Evolutionary conservation across 2,329 filamentous ascomycete species (phyloP), one percentile per base, ranked within the genome.

Genomic region (Penicillium sp.): DNA sequence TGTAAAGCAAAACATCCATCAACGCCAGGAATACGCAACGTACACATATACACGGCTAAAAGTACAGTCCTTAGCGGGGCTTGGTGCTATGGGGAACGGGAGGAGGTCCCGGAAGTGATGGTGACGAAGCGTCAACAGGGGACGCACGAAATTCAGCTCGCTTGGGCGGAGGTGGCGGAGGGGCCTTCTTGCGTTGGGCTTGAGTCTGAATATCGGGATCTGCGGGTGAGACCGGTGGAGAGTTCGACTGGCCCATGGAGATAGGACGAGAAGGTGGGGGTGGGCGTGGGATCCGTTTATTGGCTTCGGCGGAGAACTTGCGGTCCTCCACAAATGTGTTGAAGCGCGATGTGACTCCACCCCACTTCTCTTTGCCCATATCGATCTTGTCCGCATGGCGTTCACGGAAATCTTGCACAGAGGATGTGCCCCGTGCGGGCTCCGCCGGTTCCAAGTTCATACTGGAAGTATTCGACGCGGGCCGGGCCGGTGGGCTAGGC

Each of bases 361-460:
- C 83, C 10, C 86, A 86, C 21, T 79, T 81, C 66, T 80, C 78
- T 66, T 82, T 79, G 0, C 87, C 87, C 6, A 83, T 76, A 1
- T 83, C 82, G 6, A 89, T 83, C 69, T 90, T 86, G 19, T 88
- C 87, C 4, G 87, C 84, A 66, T 90, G 87, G 33, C 87, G 77
- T 69, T 89, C 83, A 17, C 86, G 85, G 72, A 91, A 89, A 66
- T 88, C 88, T 62, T 61, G 56, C 17, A 61, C 49, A 8, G 55
- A 58, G 21, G 59, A 49, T 12, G 49, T 47, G 36, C 56, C 49
- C 17, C 51, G 52, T 6, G 49, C 64, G 58, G 43, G 63, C 64
- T 52, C 65, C 62, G 61, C 68, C 54, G 55, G 49, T 65, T 66
- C 55, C 21, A 53, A 23, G 36, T 57, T 53, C 55, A 57, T 53